phyloP scores from a whole-genome alignment of 2,329 filamentous ascomycete species.

The Colletotrichum euphorbiae region DNA sequence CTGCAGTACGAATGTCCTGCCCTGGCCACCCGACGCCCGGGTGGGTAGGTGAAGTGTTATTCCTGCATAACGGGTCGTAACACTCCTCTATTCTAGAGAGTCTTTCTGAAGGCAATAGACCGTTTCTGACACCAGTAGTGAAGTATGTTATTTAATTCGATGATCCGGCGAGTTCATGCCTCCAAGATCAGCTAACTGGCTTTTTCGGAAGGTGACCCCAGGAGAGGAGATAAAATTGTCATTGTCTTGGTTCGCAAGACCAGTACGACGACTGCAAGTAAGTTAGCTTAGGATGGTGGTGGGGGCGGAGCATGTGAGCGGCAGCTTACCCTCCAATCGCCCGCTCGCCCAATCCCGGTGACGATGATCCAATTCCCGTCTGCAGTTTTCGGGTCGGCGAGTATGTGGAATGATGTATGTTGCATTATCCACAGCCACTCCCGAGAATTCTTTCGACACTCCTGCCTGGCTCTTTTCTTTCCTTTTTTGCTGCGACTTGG shows the following conservation, averaged over 20 bases:
- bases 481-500: too few relatives aligned
- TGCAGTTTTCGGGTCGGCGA: background rate
- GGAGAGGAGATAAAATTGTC: background rate
- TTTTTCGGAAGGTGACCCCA: background rate
- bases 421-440: constrained; percentile 2
- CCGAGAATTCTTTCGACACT: background rate
- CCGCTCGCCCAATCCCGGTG: background rate
- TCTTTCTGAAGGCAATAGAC: too few relatives aligned
- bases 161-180: background rate
- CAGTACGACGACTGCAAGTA: background rate
- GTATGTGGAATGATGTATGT: background rate
- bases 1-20: too few relatives aligned
- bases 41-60: too few relatives aligned
- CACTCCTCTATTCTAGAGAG: too few relatives aligned
- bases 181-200: background rate
- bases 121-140: too few relatives aligned
- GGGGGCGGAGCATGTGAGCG: background rate
- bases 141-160: too few relatives aligned
- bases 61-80: too few relatives aligned
- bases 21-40: too few relatives aligned
- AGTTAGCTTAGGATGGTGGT: background rate
- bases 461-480: too few relatives aligned
- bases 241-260: background rate
- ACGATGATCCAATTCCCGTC: background rate
- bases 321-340: background rate